Evolutionary conservation across 768 basidiomycete species (phyloP).

Genomic region (Hypholoma sublateritium): DNA sequence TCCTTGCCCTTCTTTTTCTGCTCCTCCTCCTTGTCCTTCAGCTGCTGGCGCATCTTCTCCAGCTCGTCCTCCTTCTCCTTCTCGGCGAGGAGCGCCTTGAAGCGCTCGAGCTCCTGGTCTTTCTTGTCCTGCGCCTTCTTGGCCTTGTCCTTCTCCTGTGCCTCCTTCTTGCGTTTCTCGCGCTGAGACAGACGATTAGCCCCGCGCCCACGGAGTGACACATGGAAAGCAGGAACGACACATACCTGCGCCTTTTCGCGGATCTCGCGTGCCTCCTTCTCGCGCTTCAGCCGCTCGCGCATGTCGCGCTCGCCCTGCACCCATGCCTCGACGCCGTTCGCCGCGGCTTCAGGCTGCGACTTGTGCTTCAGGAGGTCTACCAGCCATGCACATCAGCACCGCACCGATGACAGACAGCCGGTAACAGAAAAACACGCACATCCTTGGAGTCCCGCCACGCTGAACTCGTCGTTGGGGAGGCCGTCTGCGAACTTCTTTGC

Average conservation of each 20-base stretch:
- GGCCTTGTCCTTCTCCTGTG: constrained; percentile 55
- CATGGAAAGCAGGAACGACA: constrained; percentile 5
- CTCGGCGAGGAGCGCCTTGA: constrained; percentile 49
- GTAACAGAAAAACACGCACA: constrained; percentile 62
- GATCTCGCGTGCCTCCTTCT: constrained; percentile 69
- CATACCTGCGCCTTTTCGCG: constrained; percentile 69
- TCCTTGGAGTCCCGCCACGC: constrained; percentile 88
- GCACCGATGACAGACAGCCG: background rate
- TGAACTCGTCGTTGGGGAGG: constrained; percentile 84
- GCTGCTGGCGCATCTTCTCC: constrained; percentile 38
- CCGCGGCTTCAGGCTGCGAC: constrained; percentile 75
- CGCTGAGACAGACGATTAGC: constrained; percentile 25
- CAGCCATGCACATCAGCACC: constrained; percentile 1
- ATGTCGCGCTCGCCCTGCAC: constrained; percentile 74
- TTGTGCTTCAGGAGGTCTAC: constrained; percentile 83
- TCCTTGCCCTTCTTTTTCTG: constrained; percentile 31
- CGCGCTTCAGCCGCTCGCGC: constrained; percentile 68
- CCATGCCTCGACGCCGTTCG: constrained; percentile 67
- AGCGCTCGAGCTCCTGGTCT: constrained; percentile 54
- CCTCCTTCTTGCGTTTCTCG: constrained; percentile 53
- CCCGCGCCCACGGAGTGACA: background rate
- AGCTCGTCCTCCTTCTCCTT: constrained; percentile 51
- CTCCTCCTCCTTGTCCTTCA: constrained; percentile 44
- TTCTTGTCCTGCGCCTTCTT: constrained; percentile 68
- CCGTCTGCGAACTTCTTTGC: constrained; percentile 79